Conservation (phyloP, 495 filamentous ascomycete genomes). For the Penicillium pancosmium region DNA sequence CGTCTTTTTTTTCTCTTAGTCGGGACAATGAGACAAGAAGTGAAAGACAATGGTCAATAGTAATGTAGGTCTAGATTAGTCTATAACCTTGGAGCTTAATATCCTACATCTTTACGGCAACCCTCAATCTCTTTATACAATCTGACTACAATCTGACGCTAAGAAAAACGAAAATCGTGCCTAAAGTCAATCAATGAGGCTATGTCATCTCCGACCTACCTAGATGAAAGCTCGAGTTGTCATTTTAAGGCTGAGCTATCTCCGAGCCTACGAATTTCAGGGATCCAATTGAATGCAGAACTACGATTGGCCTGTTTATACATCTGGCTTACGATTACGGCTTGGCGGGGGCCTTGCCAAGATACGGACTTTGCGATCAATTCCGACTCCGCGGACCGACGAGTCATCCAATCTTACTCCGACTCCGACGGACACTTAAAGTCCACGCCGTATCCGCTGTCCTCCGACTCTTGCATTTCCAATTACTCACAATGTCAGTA, state of each 20-base stretch:
- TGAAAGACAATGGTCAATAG: background rate
- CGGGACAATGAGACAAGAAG: conserved; percentile 2
- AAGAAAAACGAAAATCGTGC: conserved; percentile 1
- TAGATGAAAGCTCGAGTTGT: background rate
- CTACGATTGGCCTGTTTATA: conserved; percentile 8
- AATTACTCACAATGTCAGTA: conserved; percentile 1
- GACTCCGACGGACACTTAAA: conserved; percentile 17
- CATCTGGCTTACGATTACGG: conserved; percentile 1
- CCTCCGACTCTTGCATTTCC: background rate
- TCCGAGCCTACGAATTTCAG: background rate
- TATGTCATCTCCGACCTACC: conserved; percentile 12
- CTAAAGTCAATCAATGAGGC: conserved; percentile 12
- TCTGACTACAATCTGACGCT: background rate
- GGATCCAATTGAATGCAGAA: background rate
- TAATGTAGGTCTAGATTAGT: conserved; percentile 8
- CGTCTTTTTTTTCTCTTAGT: conserved; percentile 9
- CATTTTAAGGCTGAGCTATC: background rate
- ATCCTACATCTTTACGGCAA: conserved; percentile 5
- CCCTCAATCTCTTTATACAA: conserved; percentile 13
- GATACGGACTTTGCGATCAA: conserved; percentile 7
- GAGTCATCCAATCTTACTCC: background rate
- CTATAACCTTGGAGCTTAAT: conserved; percentile 7
- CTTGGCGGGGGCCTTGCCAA: conserved; percentile 10
- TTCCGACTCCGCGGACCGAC: conserved; percentile 2
- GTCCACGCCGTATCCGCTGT: conserved; percentile 8